Evolutionary conservation across 352 stramenopile genomes (phyloP).

Genomic region (Hyaloperonospora arabidopsidis): DNA sequence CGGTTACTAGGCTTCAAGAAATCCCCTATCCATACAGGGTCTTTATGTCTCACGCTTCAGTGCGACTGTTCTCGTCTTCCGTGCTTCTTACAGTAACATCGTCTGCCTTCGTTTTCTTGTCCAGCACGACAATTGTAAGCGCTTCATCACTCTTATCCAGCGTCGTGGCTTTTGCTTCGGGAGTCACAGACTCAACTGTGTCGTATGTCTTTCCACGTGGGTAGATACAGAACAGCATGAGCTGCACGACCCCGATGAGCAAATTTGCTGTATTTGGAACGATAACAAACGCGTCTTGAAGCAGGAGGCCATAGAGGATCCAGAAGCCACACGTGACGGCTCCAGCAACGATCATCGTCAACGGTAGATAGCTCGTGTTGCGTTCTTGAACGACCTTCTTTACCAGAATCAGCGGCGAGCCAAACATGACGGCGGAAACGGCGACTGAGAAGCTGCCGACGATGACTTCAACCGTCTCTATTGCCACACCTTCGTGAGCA

Average conservation of each 20-base stretch:
- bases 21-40: too few species aligned
- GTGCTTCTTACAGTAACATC: too few species aligned
- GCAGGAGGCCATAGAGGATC: slow-evolving; percentile 45
- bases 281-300: slow-evolving; percentile 48
- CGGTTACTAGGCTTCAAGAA: too few species aligned
- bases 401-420: slow-evolving; percentile 44
- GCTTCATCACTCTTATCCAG: too few species aligned
- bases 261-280: slow-evolving; percentile 56
- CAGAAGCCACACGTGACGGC: slow-evolving; percentile 44
- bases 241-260: slow-evolving; percentile 42
- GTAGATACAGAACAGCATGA: slow-evolving; percentile 40
- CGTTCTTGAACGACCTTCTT: slow-evolving; percentile 42
- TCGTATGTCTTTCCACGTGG: slow-evolving; percentile 21
- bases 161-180: too few species aligned
- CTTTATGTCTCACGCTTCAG: too few species aligned
- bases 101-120: too few species aligned
- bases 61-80: too few species aligned
- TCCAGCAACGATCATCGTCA: slow-evolving; percentile 44
- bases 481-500: slow-evolving; percentile 9
- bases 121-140: too few species aligned
- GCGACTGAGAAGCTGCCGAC: slow-evolving; percentile 51
- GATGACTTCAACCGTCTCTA: slow-evolving; percentile 25
- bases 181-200: too few species aligned
- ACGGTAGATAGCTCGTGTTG: slow-evolving; percentile 33
- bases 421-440: slow-evolving; percentile 56